phyloP scores from a whole-genome alignment of 2,329 filamentous ascomycete genomes.

The Xylariomycetidae sp. region DNA sequence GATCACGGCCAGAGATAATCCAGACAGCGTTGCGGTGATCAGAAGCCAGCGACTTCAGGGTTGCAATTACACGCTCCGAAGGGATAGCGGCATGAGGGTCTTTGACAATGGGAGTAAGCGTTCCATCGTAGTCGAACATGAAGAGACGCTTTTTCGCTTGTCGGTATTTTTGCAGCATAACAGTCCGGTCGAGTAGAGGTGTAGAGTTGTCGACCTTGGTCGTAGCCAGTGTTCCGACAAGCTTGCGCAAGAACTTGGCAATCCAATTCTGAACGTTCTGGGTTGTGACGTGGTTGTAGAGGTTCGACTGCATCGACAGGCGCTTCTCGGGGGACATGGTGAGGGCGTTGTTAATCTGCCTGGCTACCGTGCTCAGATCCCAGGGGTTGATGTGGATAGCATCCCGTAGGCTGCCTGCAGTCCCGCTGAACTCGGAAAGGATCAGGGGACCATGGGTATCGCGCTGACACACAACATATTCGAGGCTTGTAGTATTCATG shows the following conservation, averaged over 20 bases:
- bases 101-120: conserved; percentile 88
- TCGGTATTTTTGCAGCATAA: conserved; percentile 68
- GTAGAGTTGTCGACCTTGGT: conserved; percentile 70
- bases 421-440: conserved; percentile 93
- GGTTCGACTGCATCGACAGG: conserved; percentile 60
- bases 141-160: conserved; percentile 75
- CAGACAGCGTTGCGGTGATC: conserved; percentile 86
- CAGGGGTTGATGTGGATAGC: conserved; percentile 97
- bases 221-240: conserved; percentile 74
- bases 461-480: conserved; percentile 90
- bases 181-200: conserved; percentile 70
- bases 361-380: conserved; percentile 79
- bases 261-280: conserved; percentile 88
- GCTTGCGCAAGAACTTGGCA: conserved; percentile 67
- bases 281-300: conserved; percentile 78
- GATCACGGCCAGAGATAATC: conserved; percentile 95
- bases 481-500: conserved; percentile 95
- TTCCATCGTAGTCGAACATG: conserved; percentile 99
- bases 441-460: conserved; percentile 83
- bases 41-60: conserved; percentile 69
- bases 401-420: conserved; percentile 74
- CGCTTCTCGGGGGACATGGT: conserved; percentile 66
- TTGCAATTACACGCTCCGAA: conserved; percentile 73
- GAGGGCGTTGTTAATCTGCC: conserved; percentile 75
- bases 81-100: conserved; percentile 87